Evolutionary conservation across 192 early-diverging fungal species (phyloP).

Genomic region (Linnemannia zychae): DNA sequence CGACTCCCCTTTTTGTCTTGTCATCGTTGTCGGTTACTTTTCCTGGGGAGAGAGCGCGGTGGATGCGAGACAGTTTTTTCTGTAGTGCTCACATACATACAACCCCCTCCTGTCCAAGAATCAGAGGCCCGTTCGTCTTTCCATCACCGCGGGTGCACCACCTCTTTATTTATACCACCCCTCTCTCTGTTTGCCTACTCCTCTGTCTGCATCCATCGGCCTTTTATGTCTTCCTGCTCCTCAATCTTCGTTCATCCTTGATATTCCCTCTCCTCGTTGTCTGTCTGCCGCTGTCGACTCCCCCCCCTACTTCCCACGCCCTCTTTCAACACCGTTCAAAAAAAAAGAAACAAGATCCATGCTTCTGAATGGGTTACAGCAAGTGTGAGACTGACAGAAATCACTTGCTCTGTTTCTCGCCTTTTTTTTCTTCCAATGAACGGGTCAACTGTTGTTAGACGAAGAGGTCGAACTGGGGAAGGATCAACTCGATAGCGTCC

Average conservation of each 20-base stretch:
- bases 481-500: constrained; percentile 42
- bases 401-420: constrained; percentile 15
- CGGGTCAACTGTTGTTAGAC: constrained; percentile 3
- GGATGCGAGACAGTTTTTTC: background rate
- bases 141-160: background rate
- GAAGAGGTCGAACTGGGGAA: constrained; percentile 37
- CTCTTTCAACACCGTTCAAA: constrained; percentile 4
- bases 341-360: constrained; percentile 3
- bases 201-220: background rate
- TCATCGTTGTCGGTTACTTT: background rate
- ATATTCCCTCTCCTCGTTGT: background rate
- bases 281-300: background rate
- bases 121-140: background rate
- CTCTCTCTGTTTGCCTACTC: background rate
- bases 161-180: background rate
- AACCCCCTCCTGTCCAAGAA: background rate
- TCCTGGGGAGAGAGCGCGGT: too few relatives aligned
- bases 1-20: background rate
- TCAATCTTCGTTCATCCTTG: constrained; percentile 1
- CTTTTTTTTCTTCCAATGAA: background rate
- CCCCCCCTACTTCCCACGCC: constrained; percentile 6
- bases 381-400: constrained; percentile 14
- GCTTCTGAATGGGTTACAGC: background rate
- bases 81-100: background rate
- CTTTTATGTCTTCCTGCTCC: background rate